Conservation (phyloP, 2,329 filamentous ascomycete species). For the Penicillium sp. region DNA sequence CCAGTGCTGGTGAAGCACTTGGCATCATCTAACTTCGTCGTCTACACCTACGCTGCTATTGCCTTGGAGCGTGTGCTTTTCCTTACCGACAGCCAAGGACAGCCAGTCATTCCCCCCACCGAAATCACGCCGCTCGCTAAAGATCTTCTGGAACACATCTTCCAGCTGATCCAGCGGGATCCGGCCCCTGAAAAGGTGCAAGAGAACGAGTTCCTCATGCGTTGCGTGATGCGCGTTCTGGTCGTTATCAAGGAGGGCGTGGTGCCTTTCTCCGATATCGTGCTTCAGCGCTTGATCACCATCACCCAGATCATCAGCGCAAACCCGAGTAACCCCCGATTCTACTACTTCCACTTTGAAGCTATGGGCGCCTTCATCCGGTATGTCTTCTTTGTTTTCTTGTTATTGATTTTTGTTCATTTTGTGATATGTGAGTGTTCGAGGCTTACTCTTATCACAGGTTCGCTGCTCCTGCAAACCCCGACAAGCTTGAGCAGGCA, state of each 20-base stretch:
- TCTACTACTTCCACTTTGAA: slow-evolving; percentile 99
- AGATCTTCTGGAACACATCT: slow-evolving; percentile 84
- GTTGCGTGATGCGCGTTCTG: slow-evolving; percentile 95
- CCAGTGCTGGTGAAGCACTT: slow-evolving; percentile 88
- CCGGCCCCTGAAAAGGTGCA: slow-evolving; percentile 86
- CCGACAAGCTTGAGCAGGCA: slow-evolving; percentile 72
- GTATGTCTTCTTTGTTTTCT: slow-evolving; percentile 33
- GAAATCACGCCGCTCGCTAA: slow-evolving; percentile 80
- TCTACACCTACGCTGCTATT: slow-evolving; percentile 96
- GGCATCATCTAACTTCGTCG: slow-evolving; percentile 86
- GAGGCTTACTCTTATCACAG: slow-evolving; percentile 28
- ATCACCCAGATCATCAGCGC: slow-evolving; percentile 90
- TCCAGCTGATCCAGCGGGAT: slow-evolving; percentile 85
- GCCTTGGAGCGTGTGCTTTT: slow-evolving; percentile 91
- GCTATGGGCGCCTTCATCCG: slow-evolving; percentile 84
- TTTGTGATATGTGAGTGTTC: neutral
- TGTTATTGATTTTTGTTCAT: neutral
- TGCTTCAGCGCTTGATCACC: slow-evolving; percentile 79
- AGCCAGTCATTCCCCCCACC: slow-evolving; percentile 74
- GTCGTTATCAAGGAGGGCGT: slow-evolving; percentile 88
- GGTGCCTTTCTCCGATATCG: slow-evolving; percentile 68
- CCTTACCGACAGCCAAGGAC: slow-evolving; percentile 71
- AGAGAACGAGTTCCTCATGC: slow-evolving; percentile 98
- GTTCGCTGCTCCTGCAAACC: slow-evolving; percentile 67
- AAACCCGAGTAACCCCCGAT: slow-evolving; percentile 95